A percentile compares a stretch with the other conserved stretches of the same genome.
These are phyloP conservation scores for Aquanectria penicillioides DNA, from an alignment of 2,329 filamentous ascomycete genomes.

Conservation along the genomic window DNA sequence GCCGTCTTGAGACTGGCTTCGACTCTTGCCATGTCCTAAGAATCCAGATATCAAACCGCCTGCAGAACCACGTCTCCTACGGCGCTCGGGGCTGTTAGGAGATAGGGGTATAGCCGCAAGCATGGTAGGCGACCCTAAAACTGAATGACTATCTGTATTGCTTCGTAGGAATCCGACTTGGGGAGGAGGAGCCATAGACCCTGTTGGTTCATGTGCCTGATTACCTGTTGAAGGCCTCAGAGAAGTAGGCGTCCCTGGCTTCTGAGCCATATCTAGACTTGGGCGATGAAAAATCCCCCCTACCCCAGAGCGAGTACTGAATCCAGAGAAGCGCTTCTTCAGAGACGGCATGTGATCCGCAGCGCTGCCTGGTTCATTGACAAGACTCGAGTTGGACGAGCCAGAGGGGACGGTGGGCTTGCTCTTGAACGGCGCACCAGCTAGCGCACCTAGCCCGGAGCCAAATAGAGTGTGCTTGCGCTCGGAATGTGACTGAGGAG, in stretches of 20 bases:
- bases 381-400: slow-evolving; percentile 37
- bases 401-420: slow-evolving; percentile 29
- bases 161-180: slow-evolving; percentile 32
- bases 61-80: slow-evolving; percentile 43
- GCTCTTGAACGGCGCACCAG: slow-evolving; percentile 29
- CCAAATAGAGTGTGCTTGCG: slow-evolving; percentile 54
- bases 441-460: slow-evolving; percentile 31
- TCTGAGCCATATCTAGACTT: slow-evolving; percentile 23
- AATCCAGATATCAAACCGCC: slow-evolving; percentile 44
- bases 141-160: slow-evolving; percentile 34
- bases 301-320: slow-evolving; percentile 45
- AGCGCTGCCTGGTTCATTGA: slow-evolving; percentile 30
- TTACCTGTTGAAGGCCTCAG: slow-evolving; percentile 29
- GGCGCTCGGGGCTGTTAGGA: slow-evolving; percentile 29
- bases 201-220: slow-evolving; percentile 22
- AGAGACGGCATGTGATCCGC: slow-evolving; percentile 22
- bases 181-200: slow-evolving; percentile 24
- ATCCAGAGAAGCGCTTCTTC: slow-evolving; percentile 60
- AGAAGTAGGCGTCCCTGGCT: slow-evolving; percentile 33
- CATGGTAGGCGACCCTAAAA: slow-evolving; percentile 27
- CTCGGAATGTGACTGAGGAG: slow-evolving; percentile 42
- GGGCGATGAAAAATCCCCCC: slow-evolving; percentile 42
- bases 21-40: slow-evolving; percentile 39
- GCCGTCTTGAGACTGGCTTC: slow-evolving; percentile 23
- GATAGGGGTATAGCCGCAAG: slow-evolving; percentile 4